These are phyloP conservation scores for Pseudonitzschia pungens DNA, from an alignment of 108 stramenopile species.

Conservation along the genomic window DNA sequence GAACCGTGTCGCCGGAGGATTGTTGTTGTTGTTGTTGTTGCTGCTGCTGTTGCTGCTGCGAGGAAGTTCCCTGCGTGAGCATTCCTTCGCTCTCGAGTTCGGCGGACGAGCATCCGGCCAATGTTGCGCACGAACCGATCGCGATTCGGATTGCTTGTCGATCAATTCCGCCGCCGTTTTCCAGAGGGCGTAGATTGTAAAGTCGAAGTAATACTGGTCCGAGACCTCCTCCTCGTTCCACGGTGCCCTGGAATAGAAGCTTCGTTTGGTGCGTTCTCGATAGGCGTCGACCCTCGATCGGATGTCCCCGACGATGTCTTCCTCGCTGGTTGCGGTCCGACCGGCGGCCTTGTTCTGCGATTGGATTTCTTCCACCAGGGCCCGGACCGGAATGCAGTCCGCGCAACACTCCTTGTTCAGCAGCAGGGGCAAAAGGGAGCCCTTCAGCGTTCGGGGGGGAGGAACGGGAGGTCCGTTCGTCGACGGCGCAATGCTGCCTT, in stretches of 20 bases:
- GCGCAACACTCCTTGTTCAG: constrained; percentile 46
- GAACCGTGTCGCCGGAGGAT: too few relatives aligned
- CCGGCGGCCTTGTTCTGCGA: neutral
- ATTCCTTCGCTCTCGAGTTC: constrained; percentile 12
- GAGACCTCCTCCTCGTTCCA: constrained; percentile 55
- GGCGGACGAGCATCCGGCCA: constrained; percentile 37
- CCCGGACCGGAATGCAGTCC: constrained; percentile 37
- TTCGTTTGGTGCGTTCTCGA: constrained; percentile 44
- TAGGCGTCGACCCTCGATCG: constrained; percentile 12
- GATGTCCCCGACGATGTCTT: constrained; percentile 22
- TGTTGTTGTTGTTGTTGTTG: neutral
- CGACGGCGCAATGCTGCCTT: constrained; percentile 66
- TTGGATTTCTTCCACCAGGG: constrained; percentile 32
- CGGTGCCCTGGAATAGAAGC: constrained; percentile 51
- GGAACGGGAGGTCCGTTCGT: constrained; percentile 38
- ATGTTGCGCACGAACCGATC: constrained; percentile 62
- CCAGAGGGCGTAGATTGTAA: constrained; percentile 80
- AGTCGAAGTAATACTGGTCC: constrained; percentile 85
- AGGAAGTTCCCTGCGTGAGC: neutral
- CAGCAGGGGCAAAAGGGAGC: constrained; percentile 50
- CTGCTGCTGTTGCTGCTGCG: neutral
- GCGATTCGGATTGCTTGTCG: constrained; percentile 54
- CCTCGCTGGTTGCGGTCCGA: neutral
- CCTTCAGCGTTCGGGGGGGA: constrained; percentile 50
- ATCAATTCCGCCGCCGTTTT: constrained; percentile 61